These are phyloP conservation scores for Starmerella davenportii DNA, from an alignment of 805 yeast genomes.

Conservation along the genomic window DNA sequence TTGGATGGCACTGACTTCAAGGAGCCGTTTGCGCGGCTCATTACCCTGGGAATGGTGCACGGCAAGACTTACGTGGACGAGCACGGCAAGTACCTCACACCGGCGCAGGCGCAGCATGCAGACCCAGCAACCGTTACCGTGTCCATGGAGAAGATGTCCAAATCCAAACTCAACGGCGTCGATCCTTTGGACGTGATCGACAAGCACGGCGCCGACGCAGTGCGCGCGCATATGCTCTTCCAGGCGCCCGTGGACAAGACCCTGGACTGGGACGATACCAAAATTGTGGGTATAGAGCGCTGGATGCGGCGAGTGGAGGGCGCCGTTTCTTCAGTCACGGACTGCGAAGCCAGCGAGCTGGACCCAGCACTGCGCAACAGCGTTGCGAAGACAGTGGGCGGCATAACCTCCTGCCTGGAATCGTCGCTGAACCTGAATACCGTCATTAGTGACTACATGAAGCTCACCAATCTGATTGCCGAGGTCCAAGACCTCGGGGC, in stretches of 20 bases:
- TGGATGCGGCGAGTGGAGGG: constrained; percentile 30
- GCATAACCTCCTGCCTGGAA: constrained; percentile 43
- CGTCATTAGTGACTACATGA: constrained; percentile 78
- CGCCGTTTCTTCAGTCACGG: neutral
- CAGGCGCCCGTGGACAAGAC: constrained; percentile 77
- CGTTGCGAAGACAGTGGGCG: constrained; percentile 29
- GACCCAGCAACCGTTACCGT: constrained; percentile 29
- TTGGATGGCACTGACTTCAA: constrained; percentile 30
- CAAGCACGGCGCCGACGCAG: constrained; percentile 80
- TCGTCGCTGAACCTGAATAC: constrained; percentile 56
- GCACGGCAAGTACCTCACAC: constrained; percentile 57
- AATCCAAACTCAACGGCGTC: constrained; percentile 86
- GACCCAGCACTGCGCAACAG: constrained; percentile 46
- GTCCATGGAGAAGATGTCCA: constrained; percentile 84
- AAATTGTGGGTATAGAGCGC: constrained; percentile 71
- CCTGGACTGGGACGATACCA: constrained; percentile 76
- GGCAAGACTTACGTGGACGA: constrained; percentile 60
- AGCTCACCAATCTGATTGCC: constrained; percentile 36
- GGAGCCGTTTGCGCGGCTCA: constrained; percentile 65
- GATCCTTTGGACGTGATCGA: constrained; percentile 65
- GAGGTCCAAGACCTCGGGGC: constrained; percentile 11
- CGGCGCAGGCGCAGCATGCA: constrained; percentile 42
- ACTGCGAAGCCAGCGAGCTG: constrained; percentile 15
- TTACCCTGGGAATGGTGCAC: constrained; percentile 97
- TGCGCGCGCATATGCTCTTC: constrained; percentile 80